Conservation (phyloP, 305 asterid species). For the Fraxinus paxiana region DNA sequence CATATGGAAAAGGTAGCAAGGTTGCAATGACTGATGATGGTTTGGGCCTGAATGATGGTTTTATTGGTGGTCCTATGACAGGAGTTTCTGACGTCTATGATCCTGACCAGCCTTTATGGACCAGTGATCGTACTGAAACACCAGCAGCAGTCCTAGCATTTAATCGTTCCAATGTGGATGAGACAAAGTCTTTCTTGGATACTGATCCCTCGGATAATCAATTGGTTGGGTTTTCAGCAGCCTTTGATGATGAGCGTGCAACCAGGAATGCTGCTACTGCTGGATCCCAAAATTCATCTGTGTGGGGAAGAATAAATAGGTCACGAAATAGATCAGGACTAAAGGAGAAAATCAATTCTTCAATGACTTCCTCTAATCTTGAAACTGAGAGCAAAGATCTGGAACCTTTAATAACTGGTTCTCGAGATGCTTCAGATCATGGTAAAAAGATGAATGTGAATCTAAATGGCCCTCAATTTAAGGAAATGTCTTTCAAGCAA, state of each 20-base stretch:
- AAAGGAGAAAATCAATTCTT: conserved; percentile 39
- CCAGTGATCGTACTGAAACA: conserved; percentile 57
- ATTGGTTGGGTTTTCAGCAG: conserved; percentile 44
- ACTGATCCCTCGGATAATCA: conserved; percentile 39
- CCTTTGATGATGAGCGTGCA: conserved; percentile 40
- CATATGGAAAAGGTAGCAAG: conserved; percentile 47
- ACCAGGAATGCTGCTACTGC: conserved; percentile 37
- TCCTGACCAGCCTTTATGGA: conserved; percentile 97
- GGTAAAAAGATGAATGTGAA: conserved; percentile 41
- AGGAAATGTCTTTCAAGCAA: conserved; percentile 46
- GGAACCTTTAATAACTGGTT: conserved; percentile 32
- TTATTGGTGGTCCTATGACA: conserved; percentile 37
- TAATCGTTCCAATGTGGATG: conserved; percentile 49
- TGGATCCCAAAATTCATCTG: conserved; percentile 61
- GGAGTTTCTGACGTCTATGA: conserved; percentile 82
- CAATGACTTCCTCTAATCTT: conserved; percentile 40
- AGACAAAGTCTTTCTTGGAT: conserved; percentile 40
- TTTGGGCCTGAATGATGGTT: conserved; percentile 49
- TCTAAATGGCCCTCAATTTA: conserved; percentile 35
- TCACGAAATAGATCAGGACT: conserved; percentile 47
- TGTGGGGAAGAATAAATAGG: conserved; percentile 64
- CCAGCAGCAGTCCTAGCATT: conserved; percentile 49
- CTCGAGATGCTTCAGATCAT: conserved; percentile 35
- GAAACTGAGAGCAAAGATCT: conserved; percentile 39
- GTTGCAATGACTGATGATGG: conserved; percentile 46